Evolutionary conservation across 306 rosid species (phyloP).

Genomic region (Coriaria nepalensis): DNA sequence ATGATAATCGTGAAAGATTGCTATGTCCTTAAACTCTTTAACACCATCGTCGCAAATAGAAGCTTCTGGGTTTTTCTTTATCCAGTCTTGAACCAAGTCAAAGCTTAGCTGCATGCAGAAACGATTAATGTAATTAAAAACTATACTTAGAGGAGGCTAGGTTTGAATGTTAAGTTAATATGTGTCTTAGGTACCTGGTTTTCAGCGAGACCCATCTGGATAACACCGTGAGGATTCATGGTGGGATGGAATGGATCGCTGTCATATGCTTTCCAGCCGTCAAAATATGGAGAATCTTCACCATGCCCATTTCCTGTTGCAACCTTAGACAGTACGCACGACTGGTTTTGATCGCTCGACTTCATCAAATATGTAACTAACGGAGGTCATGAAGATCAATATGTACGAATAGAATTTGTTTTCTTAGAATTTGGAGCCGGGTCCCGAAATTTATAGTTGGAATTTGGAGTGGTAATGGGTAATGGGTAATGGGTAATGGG

Average conservation of each 20-base stretch:
- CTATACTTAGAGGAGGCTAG: not conserved
- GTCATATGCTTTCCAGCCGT: slow-evolving; percentile 79
- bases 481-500: no score
- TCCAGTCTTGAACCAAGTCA: slow-evolving; percentile 53
- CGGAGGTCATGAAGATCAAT: not conserved
- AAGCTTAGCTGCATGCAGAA: slow-evolving; percentile 35
- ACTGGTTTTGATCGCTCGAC: slow-evolving; percentile 16
- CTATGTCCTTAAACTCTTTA: slow-evolving; percentile 33
- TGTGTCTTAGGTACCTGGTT: slow-evolving; percentile 34
- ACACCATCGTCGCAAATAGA: slow-evolving; percentile 63
- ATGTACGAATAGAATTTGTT: not conserved
- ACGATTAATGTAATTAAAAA: not conserved
- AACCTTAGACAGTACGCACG: slow-evolving; percentile 34
- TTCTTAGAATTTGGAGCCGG: no score
- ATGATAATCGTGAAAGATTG: slow-evolving; percentile 74
- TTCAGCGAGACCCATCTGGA: slow-evolving; percentile 91
- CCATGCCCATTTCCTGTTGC: slow-evolving; percentile 65
- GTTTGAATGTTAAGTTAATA: no score
- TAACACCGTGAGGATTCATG: slow-evolving; percentile 53
- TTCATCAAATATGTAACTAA: not conserved
- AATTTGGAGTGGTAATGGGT: no score
- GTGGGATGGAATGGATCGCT: slow-evolving; percentile 46
- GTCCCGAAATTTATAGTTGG: no score
- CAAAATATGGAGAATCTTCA: slow-evolving; percentile 56
- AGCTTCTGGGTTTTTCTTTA: slow-evolving; percentile 43